Conservation (phyloP, 345 rosid species). For the Populus ilicifolia region DNA sequence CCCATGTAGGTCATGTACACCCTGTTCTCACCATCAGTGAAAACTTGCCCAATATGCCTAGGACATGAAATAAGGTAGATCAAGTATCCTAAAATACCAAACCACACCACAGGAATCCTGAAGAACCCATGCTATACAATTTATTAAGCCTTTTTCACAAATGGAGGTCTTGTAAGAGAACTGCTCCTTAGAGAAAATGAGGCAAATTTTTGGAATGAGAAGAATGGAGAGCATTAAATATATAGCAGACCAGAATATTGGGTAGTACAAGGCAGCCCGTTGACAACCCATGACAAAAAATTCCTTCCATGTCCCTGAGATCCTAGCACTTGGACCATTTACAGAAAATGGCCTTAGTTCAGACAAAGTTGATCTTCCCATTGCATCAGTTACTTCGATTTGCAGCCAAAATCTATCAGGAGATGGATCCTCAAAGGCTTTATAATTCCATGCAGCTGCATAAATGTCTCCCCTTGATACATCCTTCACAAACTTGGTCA, state of each 20-base stretch:
- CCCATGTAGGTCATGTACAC: conserved; percentile 86
- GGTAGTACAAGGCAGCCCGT: conserved; percentile 70
- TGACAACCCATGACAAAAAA: conserved; percentile 82
- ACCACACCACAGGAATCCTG: conserved; percentile 59
- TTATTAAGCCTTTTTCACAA: conserved; percentile 43
- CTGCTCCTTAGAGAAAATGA: conserved; percentile 45
- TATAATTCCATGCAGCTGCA: conserved; percentile 79
- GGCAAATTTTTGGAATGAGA: conserved; percentile 54
- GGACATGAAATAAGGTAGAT: conserved; percentile 67
- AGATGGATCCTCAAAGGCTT: conserved; percentile 82
- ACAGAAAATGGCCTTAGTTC: conserved; percentile 78
- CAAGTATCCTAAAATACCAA: conserved; percentile 56
- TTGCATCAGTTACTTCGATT: conserved; percentile 59
- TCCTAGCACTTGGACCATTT: conserved; percentile 52
- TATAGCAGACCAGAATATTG: conserved; percentile 56
- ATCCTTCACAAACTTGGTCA: conserved; percentile 50
- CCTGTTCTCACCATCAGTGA: conserved; percentile 43
- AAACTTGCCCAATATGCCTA: conserved; percentile 71
- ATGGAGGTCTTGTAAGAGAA: conserved; percentile 49
- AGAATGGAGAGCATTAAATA: conserved; percentile 43
- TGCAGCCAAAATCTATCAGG: conserved; percentile 89
- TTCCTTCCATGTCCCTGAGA: conserved; percentile 94
- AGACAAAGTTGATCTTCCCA: conserved; percentile 50
- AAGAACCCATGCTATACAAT: conserved; percentile 52
- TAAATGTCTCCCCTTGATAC: conserved; percentile 62